These are phyloP conservation scores for Chenopodium album DNA, from an alignment of 148 eudicot species.

Conservation along the genomic window DNA sequence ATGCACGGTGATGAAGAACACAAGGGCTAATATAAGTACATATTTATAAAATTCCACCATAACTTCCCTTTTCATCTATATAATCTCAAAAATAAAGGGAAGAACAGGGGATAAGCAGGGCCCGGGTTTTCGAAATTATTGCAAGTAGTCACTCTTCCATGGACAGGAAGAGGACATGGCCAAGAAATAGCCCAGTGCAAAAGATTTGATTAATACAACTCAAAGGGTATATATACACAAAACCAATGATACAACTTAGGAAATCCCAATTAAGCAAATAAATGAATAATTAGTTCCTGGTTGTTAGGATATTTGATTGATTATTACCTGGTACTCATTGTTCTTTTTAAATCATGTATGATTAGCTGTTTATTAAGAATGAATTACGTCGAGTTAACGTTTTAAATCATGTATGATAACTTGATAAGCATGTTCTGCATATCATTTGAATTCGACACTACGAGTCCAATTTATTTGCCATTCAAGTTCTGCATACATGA, in stretches of 20 bases:
- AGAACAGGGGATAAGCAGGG: not conserved
- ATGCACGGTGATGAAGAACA: conserved; percentile 13
- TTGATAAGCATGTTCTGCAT: too few species aligned
- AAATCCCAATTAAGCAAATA: not conserved
- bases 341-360: not conserved
- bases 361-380: not conserved
- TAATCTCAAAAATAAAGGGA: not conserved
- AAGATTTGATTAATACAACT: not conserved
- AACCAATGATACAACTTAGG: not conserved
- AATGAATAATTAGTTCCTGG: conserved; percentile 2
- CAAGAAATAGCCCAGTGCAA: not conserved
- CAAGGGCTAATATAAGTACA: conserved; percentile 21
- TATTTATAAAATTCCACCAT: conserved; percentile 8
- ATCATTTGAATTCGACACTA: too few species aligned
- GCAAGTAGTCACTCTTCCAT: conserved; percentile 25
- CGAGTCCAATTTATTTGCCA: too few species aligned
- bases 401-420: too few species aligned
- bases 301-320: not conserved
- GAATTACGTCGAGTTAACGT: too few species aligned
- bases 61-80: not conserved
- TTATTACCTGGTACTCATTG: not conserved
- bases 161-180: conserved; percentile 15
- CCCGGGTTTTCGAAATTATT: not conserved
- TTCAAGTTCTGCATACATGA: too few species aligned
- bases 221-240: not conserved